Evolutionary conservation across 257 asterid species (phyloP).

Genomic region (Avicennia marina): DNA sequence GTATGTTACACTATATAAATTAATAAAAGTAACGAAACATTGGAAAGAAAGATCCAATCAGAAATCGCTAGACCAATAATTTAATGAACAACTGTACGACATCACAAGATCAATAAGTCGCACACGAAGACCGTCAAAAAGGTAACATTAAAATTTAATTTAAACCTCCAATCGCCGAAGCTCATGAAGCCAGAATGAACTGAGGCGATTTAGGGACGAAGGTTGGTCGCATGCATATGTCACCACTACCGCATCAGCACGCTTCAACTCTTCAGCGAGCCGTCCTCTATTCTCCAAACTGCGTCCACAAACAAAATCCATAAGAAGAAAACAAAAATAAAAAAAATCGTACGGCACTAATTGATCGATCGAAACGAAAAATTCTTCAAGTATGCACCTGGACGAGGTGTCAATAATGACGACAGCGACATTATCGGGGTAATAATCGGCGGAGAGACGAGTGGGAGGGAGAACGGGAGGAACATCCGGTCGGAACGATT

Average conservation of each 20-base stretch:
- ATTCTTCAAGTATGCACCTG: constrained; percentile 38
- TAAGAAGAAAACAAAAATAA: background rate
- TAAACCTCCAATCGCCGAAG: constrained; percentile 88
- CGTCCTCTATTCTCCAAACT: constrained; percentile 91
- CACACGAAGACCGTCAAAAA: background rate
- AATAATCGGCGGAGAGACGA: constrained; percentile 93
- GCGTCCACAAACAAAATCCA: constrained; percentile 22
- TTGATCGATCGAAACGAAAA: background rate
- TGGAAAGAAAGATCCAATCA: background rate
- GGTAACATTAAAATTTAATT: constrained; percentile 2
- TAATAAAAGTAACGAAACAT: background rate
- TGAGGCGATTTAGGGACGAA: constrained; percentile 72
- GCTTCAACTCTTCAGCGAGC: constrained; percentile 95
- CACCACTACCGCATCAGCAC: constrained; percentile 89
- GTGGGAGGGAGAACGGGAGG: constrained; percentile 93
- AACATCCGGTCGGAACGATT: constrained; percentile 69
- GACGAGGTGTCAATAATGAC: constrained; percentile 87
- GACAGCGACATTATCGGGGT: constrained; percentile 78
- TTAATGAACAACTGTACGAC: background rate
- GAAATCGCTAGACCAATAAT: background rate
- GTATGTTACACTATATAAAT: no score
- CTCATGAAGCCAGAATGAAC: constrained; percentile 90
- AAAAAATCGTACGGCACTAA: background rate
- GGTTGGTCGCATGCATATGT: constrained; percentile 99
- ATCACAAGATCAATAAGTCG: background rate